Base-by-base conservation (phyloP, 2,329 filamentous ascomycete genomes). In the Aspergillus sp. region DNA sequence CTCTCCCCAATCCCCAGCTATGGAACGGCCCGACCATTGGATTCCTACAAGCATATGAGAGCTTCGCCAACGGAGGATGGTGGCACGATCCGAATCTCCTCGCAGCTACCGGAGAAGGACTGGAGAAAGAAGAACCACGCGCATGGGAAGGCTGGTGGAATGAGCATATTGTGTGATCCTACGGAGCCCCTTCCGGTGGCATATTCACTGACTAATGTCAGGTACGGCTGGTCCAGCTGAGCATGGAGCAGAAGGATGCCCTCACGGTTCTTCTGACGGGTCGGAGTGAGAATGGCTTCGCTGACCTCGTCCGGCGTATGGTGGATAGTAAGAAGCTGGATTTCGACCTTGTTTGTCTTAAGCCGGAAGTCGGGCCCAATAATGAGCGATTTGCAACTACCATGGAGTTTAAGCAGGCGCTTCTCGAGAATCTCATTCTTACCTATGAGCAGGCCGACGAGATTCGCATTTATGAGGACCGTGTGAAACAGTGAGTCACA, bases 81-180 rank as follows among this genome's bases (percentile, higher is more conserved):
- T 98, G 93, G 93, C 93, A 98, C 69, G 90, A 97, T 63, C 80
- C 82, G 39, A 82, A 82, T 53, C 90, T 98, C 53, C 82, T 98
- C 20, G 82, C 85, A 9, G 84, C 90, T 2, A 95, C 90, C 1
- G 93, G 93, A 45, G 80, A 89, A 49, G 93, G 93, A 13, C 66
- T 85, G 5, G 88, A 88, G 45, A 81, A 80, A 49, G 93, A 97
- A 69, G 90, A 97, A 66, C 74, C 79, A 38, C 82, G 83, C 20
- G 90, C 81, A 7, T 98, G 91, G 91, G 75, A 86, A 49, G 90
- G 90, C 32, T 96, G 88, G 86, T 98, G 93, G 93, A 97, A 97
- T 62, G 91, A 97, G 64, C 83, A 86, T 59, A 84, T 98, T 56
- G 81, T 78, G 58, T 50, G 84, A 82, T 32, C 37, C 43, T 46